Evolutionary conservation across 2,329 filamentous ascomycete species (phyloP), one percentile per base, ranked within the genome.

Genomic region (Chaetomiaceae sp.): DNA sequence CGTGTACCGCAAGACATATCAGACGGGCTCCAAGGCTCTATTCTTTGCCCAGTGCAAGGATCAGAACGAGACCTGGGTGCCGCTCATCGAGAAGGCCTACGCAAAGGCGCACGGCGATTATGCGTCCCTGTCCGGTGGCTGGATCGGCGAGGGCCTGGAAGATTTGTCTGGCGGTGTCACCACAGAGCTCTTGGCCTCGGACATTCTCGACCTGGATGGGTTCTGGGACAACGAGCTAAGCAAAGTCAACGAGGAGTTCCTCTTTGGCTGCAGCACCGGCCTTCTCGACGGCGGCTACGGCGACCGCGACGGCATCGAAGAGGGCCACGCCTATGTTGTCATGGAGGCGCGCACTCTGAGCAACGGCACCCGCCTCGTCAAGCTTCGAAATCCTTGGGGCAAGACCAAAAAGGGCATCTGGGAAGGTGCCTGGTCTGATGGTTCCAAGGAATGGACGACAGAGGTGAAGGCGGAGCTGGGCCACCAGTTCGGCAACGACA

Each of bases 71-170:
- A 91, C 86, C 0, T 91, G 87, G 87, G 73, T 91, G 25, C 86
- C 87, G 0, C 72, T 91, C 19, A 75, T 91, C 1, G 87, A 91
- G 61, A 91, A 91, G 66, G 86, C 85, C 1, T 90, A 87, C 60
- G 87, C 87, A 16, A 91, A 91, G 64, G 85, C 86, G 0, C 87
- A 91, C 55, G 87, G 86, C 4, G 88, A 93, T 62, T 95, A 86
- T 59, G 79, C 76, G 16, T 78, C 85, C 1, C 87, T 95, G 30
- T 78, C 86, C 35, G 86, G 87, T 6, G 87, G 87, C 0, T 89
- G 83, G 63, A 72, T 72, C 10, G 74, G 80, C 16, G 79, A 82
- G 59, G 79, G 74, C 6, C 71, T 82, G 16, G 79, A 82, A 50
- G 75, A 85, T 62, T 70, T 83, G 4, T 81, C 76, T 0, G 83